phyloP scores from a whole-genome alignment of 129 eudicot genomes.

The Lonicera japonica region DNA sequence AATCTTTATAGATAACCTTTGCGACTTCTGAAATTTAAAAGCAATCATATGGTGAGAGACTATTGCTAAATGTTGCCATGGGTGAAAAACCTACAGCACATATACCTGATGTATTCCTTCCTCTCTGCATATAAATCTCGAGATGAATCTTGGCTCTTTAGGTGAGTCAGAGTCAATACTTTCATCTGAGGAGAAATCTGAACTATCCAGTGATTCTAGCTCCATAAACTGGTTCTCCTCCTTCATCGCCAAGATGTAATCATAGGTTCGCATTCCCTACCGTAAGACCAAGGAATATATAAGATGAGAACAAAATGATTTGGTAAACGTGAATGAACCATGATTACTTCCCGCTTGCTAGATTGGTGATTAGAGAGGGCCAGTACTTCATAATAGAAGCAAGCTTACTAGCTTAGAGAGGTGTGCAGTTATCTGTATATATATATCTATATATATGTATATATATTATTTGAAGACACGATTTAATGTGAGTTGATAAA shows the following conservation, averaged over 20 bases:
- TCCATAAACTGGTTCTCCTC: constrained; percentile 54
- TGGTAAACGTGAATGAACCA: background rate
- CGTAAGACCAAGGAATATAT: constrained; percentile 2
- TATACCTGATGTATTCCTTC: constrained; percentile 40
- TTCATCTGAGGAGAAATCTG: constrained; percentile 74
- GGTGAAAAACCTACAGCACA: background rate
- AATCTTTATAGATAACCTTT: constrained; percentile 49
- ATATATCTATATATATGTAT: too few relatives aligned
- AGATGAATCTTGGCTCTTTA: constrained; percentile 39
- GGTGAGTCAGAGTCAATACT: constrained; percentile 54
- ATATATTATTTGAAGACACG: too few relatives aligned
- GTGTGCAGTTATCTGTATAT: too few relatives aligned
- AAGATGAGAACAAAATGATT: background rate
- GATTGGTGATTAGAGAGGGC: too few relatives aligned
- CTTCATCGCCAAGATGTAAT: constrained; percentile 88
- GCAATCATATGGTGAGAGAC: background rate
- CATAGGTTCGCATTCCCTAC: constrained; percentile 96
- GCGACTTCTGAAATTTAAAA: constrained; percentile 42
- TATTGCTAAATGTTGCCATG: background rate
- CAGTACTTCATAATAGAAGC: too few relatives aligned
- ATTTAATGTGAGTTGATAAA: too few relatives aligned
- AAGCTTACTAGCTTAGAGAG: too few relatives aligned
- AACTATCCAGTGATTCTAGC: constrained; percentile 49
- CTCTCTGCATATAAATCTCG: constrained; percentile 39
- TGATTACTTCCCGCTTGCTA: background rate